Evolutionary conservation across 202 grass and related monocot genomes (phyloP), one percentile per base, ranked within the genome.

Genomic region (Panicum virgatum): DNA sequence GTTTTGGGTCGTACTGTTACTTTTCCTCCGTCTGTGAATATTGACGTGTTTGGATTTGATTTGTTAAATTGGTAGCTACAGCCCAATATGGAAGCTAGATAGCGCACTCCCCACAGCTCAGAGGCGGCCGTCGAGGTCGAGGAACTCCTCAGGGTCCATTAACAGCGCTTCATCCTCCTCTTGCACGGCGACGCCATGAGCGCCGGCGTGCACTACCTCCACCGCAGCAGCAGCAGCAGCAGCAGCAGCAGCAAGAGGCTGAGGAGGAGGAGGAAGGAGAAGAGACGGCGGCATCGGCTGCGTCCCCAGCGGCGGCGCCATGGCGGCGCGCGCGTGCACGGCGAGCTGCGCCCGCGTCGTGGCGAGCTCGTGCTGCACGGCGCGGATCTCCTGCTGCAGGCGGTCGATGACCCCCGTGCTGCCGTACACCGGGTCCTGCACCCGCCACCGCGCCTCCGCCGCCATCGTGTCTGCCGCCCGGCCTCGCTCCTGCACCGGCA

Each of bases 351-450:
- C 93, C 25, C 48, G 68, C 8, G 78, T 87, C 10, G 26, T 79
- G 1, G 90, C 88, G 11, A 96, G 79, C 69, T 93, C 78, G 20
- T 57, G 82, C 68, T 78, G 93, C 22, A 27, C 81, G 23, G 43
- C 37, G 5, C 43, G 73, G 62, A 90, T 97, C 76, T 93, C 81
- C 19, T 87, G 57, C 73, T 85, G 90, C 37, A 93, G 76, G 25
- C 60, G 36, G 40, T 56, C 48, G 52, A 91, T 86, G 58, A 93
- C 61, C 15, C 93, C 88, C 7, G 69, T 76, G 69, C 82, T 78
- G 6, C 90, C 93, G 38, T 93, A 97, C 57, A 97, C 93, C 45
- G 90, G 93, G 65, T 97, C 93, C 83, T 80, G 73, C 40, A 89
- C 81, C 25, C 90, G 80, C 86, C 84, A 89, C 15, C 82, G 64